A percentile compares a stretch with the other conserved stretches of the same genome.
Conservation (phyloP, 2,329 filamentous ascomycete genomes). For the Aspergillus sp. region DNA sequence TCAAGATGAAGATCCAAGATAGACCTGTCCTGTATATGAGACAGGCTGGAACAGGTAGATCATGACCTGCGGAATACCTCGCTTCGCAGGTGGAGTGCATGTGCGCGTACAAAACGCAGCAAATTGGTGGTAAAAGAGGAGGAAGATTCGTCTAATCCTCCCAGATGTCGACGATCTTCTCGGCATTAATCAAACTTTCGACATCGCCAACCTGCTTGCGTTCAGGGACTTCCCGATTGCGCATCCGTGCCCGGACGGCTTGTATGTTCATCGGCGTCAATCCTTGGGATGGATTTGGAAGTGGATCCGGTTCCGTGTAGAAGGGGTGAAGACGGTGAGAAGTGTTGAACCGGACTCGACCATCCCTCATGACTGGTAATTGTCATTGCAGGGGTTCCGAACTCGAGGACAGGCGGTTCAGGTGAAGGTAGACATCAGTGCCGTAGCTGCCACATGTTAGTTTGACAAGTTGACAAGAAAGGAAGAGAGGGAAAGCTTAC, state of each 20-base stretch:
- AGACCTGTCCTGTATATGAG: not conserved
- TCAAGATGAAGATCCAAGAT: not conserved
- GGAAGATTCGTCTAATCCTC: constrained; percentile 10
- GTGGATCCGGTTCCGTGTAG: constrained; percentile 26
- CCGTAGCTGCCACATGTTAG: constrained; percentile 60
- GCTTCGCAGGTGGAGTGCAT: too few species aligned
- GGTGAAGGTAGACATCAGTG: constrained; percentile 95
- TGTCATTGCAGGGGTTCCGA: constrained; percentile 93
- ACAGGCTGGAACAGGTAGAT: too few species aligned
- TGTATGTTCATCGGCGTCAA: constrained; percentile 46
- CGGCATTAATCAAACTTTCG: constrained; percentile 62
- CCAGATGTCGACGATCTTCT: constrained; percentile 9
- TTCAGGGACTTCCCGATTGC: constrained; percentile 68
- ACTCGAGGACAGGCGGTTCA: constrained; percentile 89
- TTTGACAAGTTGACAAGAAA: not conserved
- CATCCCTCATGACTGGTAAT: constrained; percentile 80
- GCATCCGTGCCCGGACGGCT: constrained; percentile 62
- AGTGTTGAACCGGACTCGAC: constrained; percentile 40
- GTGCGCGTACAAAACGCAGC: not conserved
- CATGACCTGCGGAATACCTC: too few species aligned
- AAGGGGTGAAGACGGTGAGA: constrained; percentile 33
- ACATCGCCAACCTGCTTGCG: constrained; percentile 85
- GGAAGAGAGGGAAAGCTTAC: constrained; percentile 45
- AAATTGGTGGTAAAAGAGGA: not conserved
- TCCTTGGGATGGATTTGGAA: constrained; percentile 37